These are phyloP conservation scores for Apiospora phragmitis DNA, from an alignment of 2,329 filamentous ascomycete species.

Conservation along the genomic window DNA sequence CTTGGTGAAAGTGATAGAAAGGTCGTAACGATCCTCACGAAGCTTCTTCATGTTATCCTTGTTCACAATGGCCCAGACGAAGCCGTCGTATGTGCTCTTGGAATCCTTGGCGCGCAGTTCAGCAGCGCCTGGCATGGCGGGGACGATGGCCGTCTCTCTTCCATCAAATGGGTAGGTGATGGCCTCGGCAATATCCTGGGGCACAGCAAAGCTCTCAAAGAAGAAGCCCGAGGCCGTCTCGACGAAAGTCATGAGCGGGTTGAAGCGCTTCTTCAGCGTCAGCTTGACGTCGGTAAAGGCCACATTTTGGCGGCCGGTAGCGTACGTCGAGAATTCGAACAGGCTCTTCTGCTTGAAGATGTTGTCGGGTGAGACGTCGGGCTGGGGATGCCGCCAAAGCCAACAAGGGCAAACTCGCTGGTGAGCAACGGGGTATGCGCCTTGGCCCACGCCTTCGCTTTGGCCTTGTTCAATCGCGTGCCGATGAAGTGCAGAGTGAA, in stretches of 20 bases:
- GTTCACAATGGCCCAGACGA: conserved; percentile 94
- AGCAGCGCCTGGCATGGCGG: conserved; percentile 58
- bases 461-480: conserved; percentile 74
- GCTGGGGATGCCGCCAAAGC: conserved; percentile 65
- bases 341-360: conserved; percentile 84
- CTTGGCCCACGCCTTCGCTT: conserved; percentile 77
- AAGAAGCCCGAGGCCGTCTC: conserved; percentile 75
- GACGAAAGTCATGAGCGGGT: conserved; percentile 63
- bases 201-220: conserved; percentile 71
- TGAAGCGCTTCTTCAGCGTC: conserved; percentile 81
- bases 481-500: conserved; percentile 81
- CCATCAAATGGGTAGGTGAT: conserved; percentile 89
- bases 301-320: conserved; percentile 87
- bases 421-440: conserved; percentile 72
- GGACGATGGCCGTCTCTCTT: conserved; percentile 78
- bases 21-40: conserved; percentile 90
- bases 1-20: conserved; percentile 90
- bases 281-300: conserved; percentile 88
- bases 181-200: conserved; percentile 74
- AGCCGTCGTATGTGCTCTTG: conserved; percentile 79
- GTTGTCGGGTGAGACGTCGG: conserved; percentile 51
- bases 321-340: conserved; percentile 85
- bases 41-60: conserved; percentile 91
- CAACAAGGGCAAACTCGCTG: conserved; percentile 84
- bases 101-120: conserved; percentile 56